phyloP scores from a whole-genome alignment of 1,284 basidiomycete genomes.

The Takashimella koratensis region DNA sequence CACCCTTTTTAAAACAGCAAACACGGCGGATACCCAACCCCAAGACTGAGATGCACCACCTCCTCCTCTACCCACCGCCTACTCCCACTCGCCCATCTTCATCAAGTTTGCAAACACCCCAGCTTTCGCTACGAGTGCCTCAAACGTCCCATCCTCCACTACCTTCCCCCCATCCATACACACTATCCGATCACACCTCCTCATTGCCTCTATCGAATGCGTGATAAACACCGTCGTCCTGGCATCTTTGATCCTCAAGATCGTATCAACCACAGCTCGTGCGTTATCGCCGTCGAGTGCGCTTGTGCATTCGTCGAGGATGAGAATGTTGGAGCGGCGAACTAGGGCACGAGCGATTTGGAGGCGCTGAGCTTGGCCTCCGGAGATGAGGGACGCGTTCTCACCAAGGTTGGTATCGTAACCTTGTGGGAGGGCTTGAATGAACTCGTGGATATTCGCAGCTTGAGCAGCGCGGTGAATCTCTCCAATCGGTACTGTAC shows the following conservation, averaged over 20 bases:
- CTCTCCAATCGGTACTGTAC: conserved; percentile 56
- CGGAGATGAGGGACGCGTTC: conserved; percentile 81
- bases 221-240: conserved; percentile 85
- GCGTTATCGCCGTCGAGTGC: conserved; percentile 83
- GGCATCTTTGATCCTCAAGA: conserved; percentile 59
- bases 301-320: conserved; percentile 91
- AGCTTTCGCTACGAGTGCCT: conserved; percentile 62
- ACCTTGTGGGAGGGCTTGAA: conserved; percentile 70
- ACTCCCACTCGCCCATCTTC: conserved; percentile 78
- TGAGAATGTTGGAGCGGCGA: conserved; percentile 65
- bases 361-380: conserved; percentile 90
- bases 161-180: conserved; percentile 74
- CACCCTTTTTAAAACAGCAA: neutral
- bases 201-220: conserved; percentile 89
- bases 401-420: conserved; percentile 87
- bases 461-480: conserved; percentile 66
- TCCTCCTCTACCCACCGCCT: conserved; percentile 2
- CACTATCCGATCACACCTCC: conserved; percentile 81
- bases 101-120: conserved; percentile 80
- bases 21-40: neutral
- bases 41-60: no score
- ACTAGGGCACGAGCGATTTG: conserved; percentile 87
- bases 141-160: conserved; percentile 74
- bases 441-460: conserved; percentile 84
- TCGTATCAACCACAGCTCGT: conserved; percentile 71